These are phyloP conservation scores for Tulasnella sp. DNA, from an alignment of 768 basidiomycete species.

Conservation along the genomic window DNA sequence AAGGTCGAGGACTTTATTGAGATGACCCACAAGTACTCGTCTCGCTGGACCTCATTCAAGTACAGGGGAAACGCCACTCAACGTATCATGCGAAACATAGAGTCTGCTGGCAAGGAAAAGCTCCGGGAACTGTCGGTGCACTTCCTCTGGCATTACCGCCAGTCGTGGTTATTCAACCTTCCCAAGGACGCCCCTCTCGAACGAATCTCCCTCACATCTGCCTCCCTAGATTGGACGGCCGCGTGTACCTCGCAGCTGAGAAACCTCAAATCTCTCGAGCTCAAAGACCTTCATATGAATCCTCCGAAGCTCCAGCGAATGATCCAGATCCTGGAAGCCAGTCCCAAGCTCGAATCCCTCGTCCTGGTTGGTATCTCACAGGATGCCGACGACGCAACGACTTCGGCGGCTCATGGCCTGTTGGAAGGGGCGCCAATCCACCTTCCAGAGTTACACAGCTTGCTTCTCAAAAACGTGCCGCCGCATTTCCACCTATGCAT, in stretches of 20 bases:
- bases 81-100: background rate
- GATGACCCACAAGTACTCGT: background rate
- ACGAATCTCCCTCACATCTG: constrained; percentile 2
- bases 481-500: background rate
- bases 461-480: constrained; percentile 5
- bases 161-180: constrained; percentile 2
- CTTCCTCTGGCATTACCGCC: constrained; percentile 9
- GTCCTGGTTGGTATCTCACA: background rate
- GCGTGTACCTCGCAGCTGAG: background rate
- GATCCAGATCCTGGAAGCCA: background rate
- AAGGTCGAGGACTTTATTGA: constrained; percentile 5
- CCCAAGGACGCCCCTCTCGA: constrained; percentile 1
- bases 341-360: constrained; percentile 4
- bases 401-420: background rate
- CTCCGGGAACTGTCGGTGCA: constrained; percentile 7
- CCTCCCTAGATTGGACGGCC: background rate
- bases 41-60: background rate
- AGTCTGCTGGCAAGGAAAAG: background rate
- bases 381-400: constrained; percentile 5
- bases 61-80: background rate
- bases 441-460: background rate
- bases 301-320: constrained; percentile 5
- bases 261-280: background rate
- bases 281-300: constrained; percentile 4
- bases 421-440: background rate